Evolutionary conservation across 1,139 yeast genomes (phyloP).

Genomic region (Saccharomycopsis hybrid): DNA sequence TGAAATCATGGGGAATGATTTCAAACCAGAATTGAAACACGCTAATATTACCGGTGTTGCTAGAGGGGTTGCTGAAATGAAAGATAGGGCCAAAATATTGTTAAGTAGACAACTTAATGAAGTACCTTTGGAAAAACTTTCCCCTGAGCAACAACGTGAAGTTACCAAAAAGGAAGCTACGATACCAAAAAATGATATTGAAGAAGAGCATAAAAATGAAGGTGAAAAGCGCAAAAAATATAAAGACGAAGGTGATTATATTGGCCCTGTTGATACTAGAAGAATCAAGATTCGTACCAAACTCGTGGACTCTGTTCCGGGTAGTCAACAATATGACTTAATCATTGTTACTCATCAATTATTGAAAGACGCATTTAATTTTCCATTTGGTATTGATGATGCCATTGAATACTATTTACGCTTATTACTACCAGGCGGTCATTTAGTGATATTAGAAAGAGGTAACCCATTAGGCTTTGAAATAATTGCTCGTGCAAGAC

Average conservation of each 20-base stretch:
- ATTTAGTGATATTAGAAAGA: conserved; percentile 71
- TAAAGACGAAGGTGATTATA: conserved; percentile 23
- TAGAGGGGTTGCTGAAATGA: conserved; percentile 49
- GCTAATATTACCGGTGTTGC: conserved; percentile 66
- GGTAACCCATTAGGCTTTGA: conserved; percentile 92
- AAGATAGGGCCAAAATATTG: conserved; percentile 68
- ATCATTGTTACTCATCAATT: conserved; percentile 81
- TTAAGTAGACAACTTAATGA: conserved; percentile 66
- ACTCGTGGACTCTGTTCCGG: conserved; percentile 39
- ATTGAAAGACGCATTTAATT: conserved; percentile 49
- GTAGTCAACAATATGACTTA: conserved; percentile 52
- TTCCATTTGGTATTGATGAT: conserved; percentile 69
- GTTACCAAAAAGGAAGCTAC: no score
- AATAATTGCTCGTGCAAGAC: conserved; percentile 83
- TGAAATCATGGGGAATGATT: conserved; percentile 64
- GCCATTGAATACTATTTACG: conserved; percentile 55
- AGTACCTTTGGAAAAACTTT: conserved; percentile 26
- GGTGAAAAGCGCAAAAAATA: conserved; percentile 23
- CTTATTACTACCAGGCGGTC: conserved; percentile 70
- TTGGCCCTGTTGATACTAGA: conserved; percentile 42
- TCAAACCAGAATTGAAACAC: conserved; percentile 58
- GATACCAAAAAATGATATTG: no score
- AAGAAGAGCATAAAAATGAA: conserved; percentile 22
- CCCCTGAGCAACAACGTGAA: conserved; percentile 14
- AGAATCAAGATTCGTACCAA: conserved; percentile 48